phyloP scores from a whole-genome alignment of 2,329 filamentous ascomycete species.

The Aureobasidium mangrovei region DNA sequence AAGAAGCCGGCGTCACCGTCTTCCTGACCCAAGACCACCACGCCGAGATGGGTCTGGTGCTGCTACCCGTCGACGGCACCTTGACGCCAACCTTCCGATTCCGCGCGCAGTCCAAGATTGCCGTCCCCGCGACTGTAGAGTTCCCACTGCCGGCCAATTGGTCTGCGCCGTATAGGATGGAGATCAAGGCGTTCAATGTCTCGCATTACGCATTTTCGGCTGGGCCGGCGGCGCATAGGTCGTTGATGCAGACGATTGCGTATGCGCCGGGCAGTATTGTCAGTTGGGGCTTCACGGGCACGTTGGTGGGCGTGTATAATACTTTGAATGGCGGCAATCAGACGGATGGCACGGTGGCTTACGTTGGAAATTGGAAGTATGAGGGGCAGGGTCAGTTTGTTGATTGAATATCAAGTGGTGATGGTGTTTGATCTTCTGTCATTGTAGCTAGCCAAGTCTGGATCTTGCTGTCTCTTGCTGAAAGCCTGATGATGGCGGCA shows the following conservation, averaged over 20 bases:
- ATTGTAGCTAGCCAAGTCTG: too few relatives aligned
- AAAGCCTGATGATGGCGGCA: too few relatives aligned
- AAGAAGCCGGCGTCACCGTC: slow-evolving; percentile 45
- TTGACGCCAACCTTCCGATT: not conserved
- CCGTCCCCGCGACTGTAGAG: not conserved
- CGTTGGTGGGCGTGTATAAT: not conserved
- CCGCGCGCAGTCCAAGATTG: not conserved
- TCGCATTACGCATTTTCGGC: not conserved
- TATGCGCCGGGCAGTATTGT: not conserved
- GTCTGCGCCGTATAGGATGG: not conserved
- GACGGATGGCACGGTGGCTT: not conserved
- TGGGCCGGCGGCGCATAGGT: not conserved
- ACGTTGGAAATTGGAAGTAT: not conserved
- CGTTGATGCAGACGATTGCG: not conserved
- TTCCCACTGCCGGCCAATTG: not conserved
- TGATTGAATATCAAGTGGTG: not conserved
- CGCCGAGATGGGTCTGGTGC: slow-evolving; percentile 36
- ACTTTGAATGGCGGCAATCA: slow-evolving; percentile 3
- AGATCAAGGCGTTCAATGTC: not conserved
- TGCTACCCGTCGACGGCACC: not conserved
- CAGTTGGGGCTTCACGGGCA: not conserved
- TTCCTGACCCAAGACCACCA: slow-evolving; percentile 50
- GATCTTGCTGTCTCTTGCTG: too few relatives aligned
- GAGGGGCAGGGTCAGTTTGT: slow-evolving; percentile 1
- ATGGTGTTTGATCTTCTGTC: not conserved